Evolutionary conservation across 345 rosid genomes (phyloP), one percentile per base, ranked within the genome.

Genomic region (Eucalyptus lansdowneana): DNA sequence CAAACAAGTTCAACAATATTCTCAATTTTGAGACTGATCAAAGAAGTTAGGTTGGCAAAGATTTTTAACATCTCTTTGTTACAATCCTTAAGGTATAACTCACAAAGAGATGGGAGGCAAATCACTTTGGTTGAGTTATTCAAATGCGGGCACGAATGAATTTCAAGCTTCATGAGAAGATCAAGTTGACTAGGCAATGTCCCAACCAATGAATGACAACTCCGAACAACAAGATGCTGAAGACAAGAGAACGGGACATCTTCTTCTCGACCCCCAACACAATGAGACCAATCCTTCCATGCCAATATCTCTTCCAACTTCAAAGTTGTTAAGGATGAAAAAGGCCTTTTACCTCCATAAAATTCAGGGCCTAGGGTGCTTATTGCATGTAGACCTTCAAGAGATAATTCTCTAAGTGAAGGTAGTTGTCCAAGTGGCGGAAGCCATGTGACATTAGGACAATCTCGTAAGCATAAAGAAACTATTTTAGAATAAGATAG

Each of bases 191-290:
- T 1, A 2, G 65, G 65, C 7, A 58, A 58, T 24, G 6, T 11
- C n/a, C 65, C n/a, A 0, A 0, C 24, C 14, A 58, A 58, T 0
- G 2, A 37, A 37, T 37, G 65, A 58, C n/a, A 25, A 1, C 65
- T 24, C 1, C 1, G 65, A 3, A 58, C 13, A 58, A 10, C 29
- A 58, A 58, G 65, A 58, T 58, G 65, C 6, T 2, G 65, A 58
- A 58, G 65, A 24, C 3, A 4, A 6, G n/a, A 0, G 29, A 58
- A 58, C 25, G n/a, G 7, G 5, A 11, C 3, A 2, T 58, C 2
- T 25, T 58, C 13, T 25, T 24, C 65, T 58, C 1, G n/a, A 1
- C 65, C 29, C 1, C 7, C 14, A 1, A 2, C n/a, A 25, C 24
- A 58, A 58, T 0, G 1, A 58, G 65, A 58, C n/a, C 65, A 58